Conservation (phyloP, 2,329 filamentous ascomycete genomes). For the Laburnicola sp. region DNA sequence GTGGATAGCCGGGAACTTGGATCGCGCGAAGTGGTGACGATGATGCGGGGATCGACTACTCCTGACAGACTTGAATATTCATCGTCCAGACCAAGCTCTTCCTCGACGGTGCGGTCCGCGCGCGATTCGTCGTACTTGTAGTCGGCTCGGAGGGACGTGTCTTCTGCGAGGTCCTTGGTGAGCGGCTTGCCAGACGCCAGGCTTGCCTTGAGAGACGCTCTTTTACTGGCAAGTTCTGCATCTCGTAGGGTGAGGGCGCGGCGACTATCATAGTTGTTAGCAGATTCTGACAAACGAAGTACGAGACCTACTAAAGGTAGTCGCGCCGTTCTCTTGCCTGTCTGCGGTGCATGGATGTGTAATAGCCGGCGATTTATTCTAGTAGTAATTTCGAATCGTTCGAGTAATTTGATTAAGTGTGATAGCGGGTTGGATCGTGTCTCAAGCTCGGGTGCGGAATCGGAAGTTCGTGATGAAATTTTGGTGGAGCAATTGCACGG, state of each 20-base stretch:
- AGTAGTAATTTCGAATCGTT: too few relatives aligned
- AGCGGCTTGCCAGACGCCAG: conserved; percentile 87
- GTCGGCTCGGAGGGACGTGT: conserved; percentile 80
- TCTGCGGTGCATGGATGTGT: too few relatives aligned
- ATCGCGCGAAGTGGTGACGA: conserved; percentile 88
- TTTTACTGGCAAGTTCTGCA: conserved; percentile 89
- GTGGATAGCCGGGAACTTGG: conserved; percentile 82
- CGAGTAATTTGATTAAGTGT: too few relatives aligned
- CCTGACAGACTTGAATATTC: conserved; percentile 92
- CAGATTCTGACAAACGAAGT: too few relatives aligned
- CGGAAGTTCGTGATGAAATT: too few relatives aligned
- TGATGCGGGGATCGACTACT: conserved; percentile 81
- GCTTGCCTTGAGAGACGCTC: conserved; percentile 81
- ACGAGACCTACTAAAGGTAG: too few relatives aligned
- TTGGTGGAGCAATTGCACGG: too few relatives aligned
- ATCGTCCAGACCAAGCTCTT: conserved; percentile 77
- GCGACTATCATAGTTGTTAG: conserved; percentile 48
- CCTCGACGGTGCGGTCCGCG: conserved; percentile 66
- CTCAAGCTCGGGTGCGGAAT: too few relatives aligned
- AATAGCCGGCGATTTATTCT: too few relatives aligned
- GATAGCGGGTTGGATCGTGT: too few relatives aligned
- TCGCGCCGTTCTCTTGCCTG: too few relatives aligned
- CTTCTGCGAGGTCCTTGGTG: conserved; percentile 79
- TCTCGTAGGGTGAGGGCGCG: conserved; percentile 76
- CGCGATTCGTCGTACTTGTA: conserved; percentile 91